Conservation (phyloP, 2,329 filamentous ascomycete species). For the Fusarium sp. region DNA sequence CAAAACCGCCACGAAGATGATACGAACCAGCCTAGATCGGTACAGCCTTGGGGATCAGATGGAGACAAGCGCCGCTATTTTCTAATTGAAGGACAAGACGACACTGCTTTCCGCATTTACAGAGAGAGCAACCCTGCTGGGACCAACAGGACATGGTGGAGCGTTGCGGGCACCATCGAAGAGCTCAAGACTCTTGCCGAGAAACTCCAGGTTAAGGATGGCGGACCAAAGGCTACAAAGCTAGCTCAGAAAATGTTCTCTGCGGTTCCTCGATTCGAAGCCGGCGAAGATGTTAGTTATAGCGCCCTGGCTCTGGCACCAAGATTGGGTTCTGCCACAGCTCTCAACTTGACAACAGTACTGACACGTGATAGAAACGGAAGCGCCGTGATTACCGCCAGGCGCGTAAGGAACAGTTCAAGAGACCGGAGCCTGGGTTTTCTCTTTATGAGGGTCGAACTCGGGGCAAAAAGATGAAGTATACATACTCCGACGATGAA, state of each 20-base stretch:
- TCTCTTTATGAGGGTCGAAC: constrained; percentile 97
- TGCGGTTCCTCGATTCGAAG: constrained; percentile 90
- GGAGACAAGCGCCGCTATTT: constrained; percentile 93
- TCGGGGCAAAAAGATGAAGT: constrained; percentile 93
- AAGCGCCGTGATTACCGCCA: constrained; percentile 91
- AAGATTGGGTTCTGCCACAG: neutral
- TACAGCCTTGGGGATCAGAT: constrained; percentile 90
- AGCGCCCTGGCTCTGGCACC: neutral
- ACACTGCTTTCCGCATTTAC: constrained; percentile 94
- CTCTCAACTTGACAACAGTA: neutral
- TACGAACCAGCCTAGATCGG: constrained; percentile 84
- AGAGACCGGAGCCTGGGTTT: constrained; percentile 86
- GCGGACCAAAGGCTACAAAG: constrained; percentile 80
- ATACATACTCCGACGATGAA: constrained; percentile 93
- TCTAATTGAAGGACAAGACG: constrained; percentile 91
- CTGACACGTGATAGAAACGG: constrained; percentile 73
- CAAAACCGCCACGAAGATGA: constrained; percentile 82
- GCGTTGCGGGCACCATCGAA: constrained; percentile 88
- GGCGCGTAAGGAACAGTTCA: constrained; percentile 85
- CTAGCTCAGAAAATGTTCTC: constrained; percentile 80
- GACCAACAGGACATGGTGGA: constrained; percentile 86
- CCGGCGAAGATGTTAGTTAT: constrained; percentile 80
- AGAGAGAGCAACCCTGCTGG: constrained; percentile 87
- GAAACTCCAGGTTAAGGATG: constrained; percentile 80
- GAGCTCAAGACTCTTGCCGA: constrained; percentile 80